phyloP scores from a whole-genome alignment of 192 early-diverging fungal genomes.

The Geranomyces michiganensis region DNA sequence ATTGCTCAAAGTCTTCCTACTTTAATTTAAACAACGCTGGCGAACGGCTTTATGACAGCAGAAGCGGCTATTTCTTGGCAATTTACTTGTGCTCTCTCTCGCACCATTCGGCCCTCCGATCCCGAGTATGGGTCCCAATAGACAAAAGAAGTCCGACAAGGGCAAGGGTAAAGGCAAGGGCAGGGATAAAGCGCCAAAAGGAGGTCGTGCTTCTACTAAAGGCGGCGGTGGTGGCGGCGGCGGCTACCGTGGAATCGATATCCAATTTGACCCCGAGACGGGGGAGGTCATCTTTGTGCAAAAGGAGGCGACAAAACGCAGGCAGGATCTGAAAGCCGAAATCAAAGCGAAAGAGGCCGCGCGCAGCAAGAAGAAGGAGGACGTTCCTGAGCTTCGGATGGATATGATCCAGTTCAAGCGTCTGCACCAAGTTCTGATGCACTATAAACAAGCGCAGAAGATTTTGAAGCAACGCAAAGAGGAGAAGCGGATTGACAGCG shows the following conservation, averaged over 20 bases:
- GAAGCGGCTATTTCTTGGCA: too few species aligned
- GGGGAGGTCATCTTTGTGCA: conserved; percentile 7
- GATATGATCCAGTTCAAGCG: background rate
- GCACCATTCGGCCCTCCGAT: background rate
- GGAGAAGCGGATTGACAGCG: conserved; percentile 3
- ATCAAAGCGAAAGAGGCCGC: background rate
- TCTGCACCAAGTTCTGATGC: conserved; percentile 5
- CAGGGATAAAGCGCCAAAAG: background rate
- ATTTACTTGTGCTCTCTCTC: too few species aligned
- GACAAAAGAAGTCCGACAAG: conserved; percentile 23
- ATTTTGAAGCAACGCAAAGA: background rate
- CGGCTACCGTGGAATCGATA: conserved; percentile 23
- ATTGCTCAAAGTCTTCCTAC: too few species aligned
- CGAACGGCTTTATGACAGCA: too few species aligned
- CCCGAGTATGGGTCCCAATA: conserved; percentile 9
- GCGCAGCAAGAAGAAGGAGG: background rate
- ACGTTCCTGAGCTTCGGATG: background rate
- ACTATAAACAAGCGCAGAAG: conserved; percentile 23
- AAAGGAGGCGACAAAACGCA: conserved; percentile 5
- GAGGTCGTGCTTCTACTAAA: background rate
- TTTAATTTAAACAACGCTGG: too few species aligned
- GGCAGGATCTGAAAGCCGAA: background rate
- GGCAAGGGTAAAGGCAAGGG: conserved; percentile 16
- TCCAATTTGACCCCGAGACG: conserved; percentile 3
- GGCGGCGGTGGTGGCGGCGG: conserved; percentile 11